phyloP scores from a whole-genome alignment of 371 early-diverging fungal genomes.

The Mucor piriformis region DNA sequence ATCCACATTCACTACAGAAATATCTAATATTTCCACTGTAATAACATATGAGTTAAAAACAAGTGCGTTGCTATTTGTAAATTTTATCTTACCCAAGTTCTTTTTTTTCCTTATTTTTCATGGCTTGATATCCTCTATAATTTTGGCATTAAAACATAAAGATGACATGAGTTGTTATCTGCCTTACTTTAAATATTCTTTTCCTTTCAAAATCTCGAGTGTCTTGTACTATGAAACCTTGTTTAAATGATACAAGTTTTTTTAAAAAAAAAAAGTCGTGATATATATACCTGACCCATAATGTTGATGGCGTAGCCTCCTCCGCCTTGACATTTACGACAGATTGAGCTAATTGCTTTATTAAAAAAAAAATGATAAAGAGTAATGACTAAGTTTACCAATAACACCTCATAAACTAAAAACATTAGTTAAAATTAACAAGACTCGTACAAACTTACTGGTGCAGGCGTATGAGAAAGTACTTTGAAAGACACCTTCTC shows the following conservation, averaged over 20 bases:
- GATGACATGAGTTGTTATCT: too few species aligned
- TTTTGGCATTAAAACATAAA: not conserved
- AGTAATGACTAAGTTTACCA: too few species aligned
- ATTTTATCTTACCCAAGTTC: conserved; percentile 43
- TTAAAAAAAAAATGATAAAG: too few species aligned
- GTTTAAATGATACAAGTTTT: too few species aligned
- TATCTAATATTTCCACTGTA: conserved; percentile 50
- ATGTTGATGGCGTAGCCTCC: conserved; percentile 50
- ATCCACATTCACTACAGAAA: conserved; percentile 52
- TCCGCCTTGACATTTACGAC: conserved; percentile 54
- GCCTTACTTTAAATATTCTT: conserved; percentile 39
- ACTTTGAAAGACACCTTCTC: conserved; percentile 46
- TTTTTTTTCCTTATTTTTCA: conserved; percentile 34
- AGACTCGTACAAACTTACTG: conserved; percentile 34
- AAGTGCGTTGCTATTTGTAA: not conserved
- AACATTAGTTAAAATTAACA: too few species aligned
- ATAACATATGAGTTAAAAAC: not conserved
- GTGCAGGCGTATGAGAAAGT: conserved; percentile 38
- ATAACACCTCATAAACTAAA: conserved; percentile 49
- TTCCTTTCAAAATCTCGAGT: conserved; percentile 33
- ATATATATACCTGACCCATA: conserved; percentile 40
- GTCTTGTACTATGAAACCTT: conserved; percentile 44
- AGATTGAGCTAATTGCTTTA: conserved; percentile 57
- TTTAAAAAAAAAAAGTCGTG: not conserved
- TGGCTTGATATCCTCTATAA: conserved; percentile 41